Evolutionary conservation across 805 yeast genomes (phyloP).

Genomic region (Wickerhamomyces kurtzmanii): DNA sequence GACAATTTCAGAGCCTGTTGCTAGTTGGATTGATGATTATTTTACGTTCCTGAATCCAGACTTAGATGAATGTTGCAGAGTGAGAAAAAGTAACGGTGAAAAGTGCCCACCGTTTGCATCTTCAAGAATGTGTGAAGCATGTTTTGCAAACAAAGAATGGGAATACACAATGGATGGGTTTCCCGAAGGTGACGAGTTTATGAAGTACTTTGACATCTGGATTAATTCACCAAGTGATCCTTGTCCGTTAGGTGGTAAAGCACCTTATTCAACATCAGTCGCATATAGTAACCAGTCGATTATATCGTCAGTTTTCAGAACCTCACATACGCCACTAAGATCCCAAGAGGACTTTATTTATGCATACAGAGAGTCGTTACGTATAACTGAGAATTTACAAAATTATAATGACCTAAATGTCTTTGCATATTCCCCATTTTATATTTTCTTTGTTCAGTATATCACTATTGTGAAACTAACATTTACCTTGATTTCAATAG

Average conservation of each 20-base stretch:
- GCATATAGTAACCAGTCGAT: constrained; percentile 33
- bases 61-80: constrained; percentile 76
- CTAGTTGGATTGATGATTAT: constrained; percentile 92
- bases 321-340: constrained; percentile 68
- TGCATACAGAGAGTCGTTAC: constrained; percentile 64
- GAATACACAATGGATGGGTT: constrained; percentile 70
- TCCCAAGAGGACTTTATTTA: constrained; percentile 78
- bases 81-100: constrained; percentile 44
- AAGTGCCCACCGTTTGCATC: constrained; percentile 63
- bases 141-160: constrained; percentile 60
- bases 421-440: constrained; percentile 90
- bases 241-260: constrained; percentile 93
- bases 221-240: constrained; percentile 76
- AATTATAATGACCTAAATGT: constrained; percentile 35
- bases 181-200: constrained; percentile 64
- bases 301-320: constrained; percentile 60
- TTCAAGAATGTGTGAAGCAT: constrained; percentile 60
- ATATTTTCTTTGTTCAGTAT: constrained; percentile 89
- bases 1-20: constrained; percentile 70
- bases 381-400: constrained; percentile 52
- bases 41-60: constrained; percentile 81
- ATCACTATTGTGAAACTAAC: constrained; percentile 53
- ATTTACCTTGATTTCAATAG: constrained; percentile 38
- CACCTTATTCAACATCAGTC: constrained; percentile 68
- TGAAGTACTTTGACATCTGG: constrained; percentile 72